Evolutionary conservation across 495 filamentous ascomycete species (phyloP), one percentile per base, ranked within the genome.

Genomic region (Neurospora terricola): DNA sequence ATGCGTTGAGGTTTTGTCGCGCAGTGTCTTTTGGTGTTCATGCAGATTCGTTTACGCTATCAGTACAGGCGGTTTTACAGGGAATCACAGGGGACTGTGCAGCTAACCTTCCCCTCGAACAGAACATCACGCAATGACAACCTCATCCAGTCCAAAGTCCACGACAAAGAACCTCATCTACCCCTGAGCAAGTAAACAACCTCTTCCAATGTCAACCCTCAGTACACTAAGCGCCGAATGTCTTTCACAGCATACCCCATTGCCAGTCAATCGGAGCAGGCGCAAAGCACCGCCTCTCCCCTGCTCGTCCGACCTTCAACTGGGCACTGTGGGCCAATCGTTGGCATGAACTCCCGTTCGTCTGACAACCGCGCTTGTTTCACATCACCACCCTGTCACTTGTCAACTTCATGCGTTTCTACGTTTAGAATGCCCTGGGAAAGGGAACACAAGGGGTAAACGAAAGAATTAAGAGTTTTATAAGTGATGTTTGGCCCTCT

Each of bases 351-450:
- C 66, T 9, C 39, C 37, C 9, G 39, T 36, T 70, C 27, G 30
- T 62, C 40, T 70, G 42, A 70, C 16, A 73, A 70, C 72, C 38
- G 72, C 72, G 72, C 72, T 36, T 70, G 72, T 73, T 73, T 70
- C 70, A 72, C 43, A 43, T 54, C 34, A n/a, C 34, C 16, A 72
- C 34, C 70, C 30, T 43, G 42, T 43, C 34, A 59, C 54, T 59
- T 21, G 23, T 59, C 70, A 54, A 72, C 70, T 43, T 72, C 34
- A 72, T 72, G 54, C 54, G 27, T 62, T 62, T 34, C 27, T 12
- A 14, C 5, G 12, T 34, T 62, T 62, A 72, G 40, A 37, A 62
- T 36, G 70, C 3, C 70, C 27, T 30, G 23, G 11, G 11, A 27
- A 39, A 37, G 16, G 23, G 12, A 23, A 27, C 12, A n/a, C 43